Percentiles rank a stretch among this genome's conserved stretches.
These are phyloP conservation scores for Rhizopogon parksii DNA, from an alignment of 1,284 basidiomycete species.

Conservation along the genomic window DNA sequence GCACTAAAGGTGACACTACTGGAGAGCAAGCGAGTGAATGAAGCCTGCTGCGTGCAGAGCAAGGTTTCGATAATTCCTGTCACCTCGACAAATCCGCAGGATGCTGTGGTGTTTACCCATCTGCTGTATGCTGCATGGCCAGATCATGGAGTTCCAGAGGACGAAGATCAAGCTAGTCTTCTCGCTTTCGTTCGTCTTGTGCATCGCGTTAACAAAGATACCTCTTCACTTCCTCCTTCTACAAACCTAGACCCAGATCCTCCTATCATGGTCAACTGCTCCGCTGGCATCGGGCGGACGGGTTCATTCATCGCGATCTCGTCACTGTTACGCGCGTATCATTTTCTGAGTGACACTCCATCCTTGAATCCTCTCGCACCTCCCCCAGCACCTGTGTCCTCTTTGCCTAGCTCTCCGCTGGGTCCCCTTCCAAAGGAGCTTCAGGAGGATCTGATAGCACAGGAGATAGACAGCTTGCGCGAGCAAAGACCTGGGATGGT, in stretches of 20 bases:
- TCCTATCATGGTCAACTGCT: slow-evolving; percentile 79
- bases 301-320: slow-evolving; percentile 80
- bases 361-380: slow-evolving; percentile 19
- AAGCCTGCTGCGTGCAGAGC: slow-evolving; percentile 59
- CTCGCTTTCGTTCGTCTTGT: slow-evolving; percentile 58
- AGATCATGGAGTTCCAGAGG: slow-evolving; percentile 70
- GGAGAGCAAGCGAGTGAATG: slow-evolving; percentile 36
- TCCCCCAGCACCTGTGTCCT: slow-evolving; percentile 23
- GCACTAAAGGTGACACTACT: slow-evolving; percentile 51
- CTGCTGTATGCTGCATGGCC: slow-evolving; percentile 75
- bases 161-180: slow-evolving; percentile 48
- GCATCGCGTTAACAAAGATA: slow-evolving; percentile 50
- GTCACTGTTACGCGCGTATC: slow-evolving; percentile 59
- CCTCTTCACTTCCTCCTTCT: slow-evolving; percentile 27
- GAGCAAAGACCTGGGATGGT: slow-evolving; percentile 83
- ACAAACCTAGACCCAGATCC: slow-evolving; percentile 43
- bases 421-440: slow-evolving; percentile 46
- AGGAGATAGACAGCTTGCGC: slow-evolving; percentile 69
- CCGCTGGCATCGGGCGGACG: slow-evolving; percentile 86
- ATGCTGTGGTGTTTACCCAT: slow-evolving; percentile 55
- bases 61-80: slow-evolving; percentile 33
- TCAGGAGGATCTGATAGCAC: slow-evolving; percentile 55
- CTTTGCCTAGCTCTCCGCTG: slow-evolving; percentile 43
- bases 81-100: slow-evolving; percentile 20
- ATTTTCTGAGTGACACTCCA: slow-evolving; percentile 33